Evolutionary conservation across 371 early-diverging fungal genomes (phyloP).

Genomic region (Actinomortierella ambigua): DNA sequence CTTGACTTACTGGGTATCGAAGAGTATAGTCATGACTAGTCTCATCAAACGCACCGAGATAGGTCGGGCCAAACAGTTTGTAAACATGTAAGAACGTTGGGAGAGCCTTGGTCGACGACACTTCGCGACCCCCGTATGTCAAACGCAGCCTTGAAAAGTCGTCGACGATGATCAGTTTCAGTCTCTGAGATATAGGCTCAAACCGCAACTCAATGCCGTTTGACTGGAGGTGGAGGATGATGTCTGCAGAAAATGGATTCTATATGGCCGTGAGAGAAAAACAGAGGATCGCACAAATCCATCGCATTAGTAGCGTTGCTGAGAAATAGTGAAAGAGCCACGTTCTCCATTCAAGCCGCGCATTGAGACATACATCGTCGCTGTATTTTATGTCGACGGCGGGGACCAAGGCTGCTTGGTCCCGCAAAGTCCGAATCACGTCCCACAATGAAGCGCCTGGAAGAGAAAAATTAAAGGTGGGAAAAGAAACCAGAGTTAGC

Average conservation of each 20-base stretch:
- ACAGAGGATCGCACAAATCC: not conserved
- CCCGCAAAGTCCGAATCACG: conserved; percentile 53
- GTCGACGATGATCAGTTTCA: conserved; percentile 67
- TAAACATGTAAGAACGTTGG: conserved; percentile 73
- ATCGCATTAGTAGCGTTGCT: too few relatives aligned
- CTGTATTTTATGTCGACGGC: conserved; percentile 73
- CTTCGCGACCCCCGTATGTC: conserved; percentile 66
- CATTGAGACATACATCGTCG: conserved; percentile 52
- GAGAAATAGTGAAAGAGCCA: too few relatives aligned
- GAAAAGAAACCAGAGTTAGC: not conserved
- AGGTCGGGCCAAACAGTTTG: conserved; percentile 75
- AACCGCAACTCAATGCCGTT: conserved; percentile 70
- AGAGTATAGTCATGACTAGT: conserved; percentile 61
- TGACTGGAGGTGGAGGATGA: conserved; percentile 62
- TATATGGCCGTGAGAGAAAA: conserved; percentile 18
- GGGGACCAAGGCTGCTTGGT: conserved; percentile 57
- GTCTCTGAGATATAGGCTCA: conserved; percentile 65
- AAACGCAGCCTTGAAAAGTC: conserved; percentile 66
- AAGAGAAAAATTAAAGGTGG: not conserved
- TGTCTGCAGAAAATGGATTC: conserved; percentile 63
- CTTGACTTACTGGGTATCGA: conserved; percentile 67
- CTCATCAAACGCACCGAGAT: conserved; percentile 69
- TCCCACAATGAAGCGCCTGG: conserved; percentile 66
- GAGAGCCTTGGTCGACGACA: conserved; percentile 68
- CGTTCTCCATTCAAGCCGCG: too few relatives aligned